phyloP scores from a whole-genome alignment of 306 rosid species.

The Prunus kanzakura region DNA sequence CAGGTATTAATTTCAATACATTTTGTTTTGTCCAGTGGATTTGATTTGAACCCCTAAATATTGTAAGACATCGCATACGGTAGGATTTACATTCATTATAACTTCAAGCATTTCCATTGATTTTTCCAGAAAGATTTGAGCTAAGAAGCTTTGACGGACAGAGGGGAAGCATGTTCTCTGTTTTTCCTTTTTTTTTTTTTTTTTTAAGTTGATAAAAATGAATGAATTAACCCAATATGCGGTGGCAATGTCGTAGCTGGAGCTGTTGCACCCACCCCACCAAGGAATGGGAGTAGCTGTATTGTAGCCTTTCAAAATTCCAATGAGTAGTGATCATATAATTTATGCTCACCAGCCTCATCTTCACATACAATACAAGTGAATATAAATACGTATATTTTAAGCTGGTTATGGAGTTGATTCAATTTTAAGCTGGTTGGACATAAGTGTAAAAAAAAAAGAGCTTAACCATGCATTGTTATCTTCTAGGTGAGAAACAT shows the following conservation, averaged over 20 bases:
- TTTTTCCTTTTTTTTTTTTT: too few relatives aligned
- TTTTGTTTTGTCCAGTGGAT: not conserved
- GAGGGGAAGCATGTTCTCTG: not conserved
- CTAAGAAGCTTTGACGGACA: too few relatives aligned
- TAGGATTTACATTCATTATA: too few relatives aligned
- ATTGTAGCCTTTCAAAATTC: not conserved
- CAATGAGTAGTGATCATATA: not conserved
- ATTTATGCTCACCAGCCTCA: not conserved
- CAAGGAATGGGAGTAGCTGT: not conserved
- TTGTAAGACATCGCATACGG: too few relatives aligned
- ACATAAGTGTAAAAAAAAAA: too few relatives aligned
- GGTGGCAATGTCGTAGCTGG: not conserved
- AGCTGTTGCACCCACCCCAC: conserved; percentile 4
- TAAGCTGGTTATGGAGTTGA: not conserved
- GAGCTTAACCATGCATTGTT: too few relatives aligned
- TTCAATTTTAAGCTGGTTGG: not conserved
- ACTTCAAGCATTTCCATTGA: not conserved
- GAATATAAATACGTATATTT: not conserved
- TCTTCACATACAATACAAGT: not conserved
- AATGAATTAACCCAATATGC: not conserved
- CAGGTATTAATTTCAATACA: not conserved
- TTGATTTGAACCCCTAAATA: not conserved
- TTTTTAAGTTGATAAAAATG: not conserved
- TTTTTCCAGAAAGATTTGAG: too few relatives aligned
- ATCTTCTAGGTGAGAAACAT: too few relatives aligned